These are phyloP conservation scores for Populus alba DNA, from an alignment of 345 rosid species.

Conservation along the genomic window DNA sequence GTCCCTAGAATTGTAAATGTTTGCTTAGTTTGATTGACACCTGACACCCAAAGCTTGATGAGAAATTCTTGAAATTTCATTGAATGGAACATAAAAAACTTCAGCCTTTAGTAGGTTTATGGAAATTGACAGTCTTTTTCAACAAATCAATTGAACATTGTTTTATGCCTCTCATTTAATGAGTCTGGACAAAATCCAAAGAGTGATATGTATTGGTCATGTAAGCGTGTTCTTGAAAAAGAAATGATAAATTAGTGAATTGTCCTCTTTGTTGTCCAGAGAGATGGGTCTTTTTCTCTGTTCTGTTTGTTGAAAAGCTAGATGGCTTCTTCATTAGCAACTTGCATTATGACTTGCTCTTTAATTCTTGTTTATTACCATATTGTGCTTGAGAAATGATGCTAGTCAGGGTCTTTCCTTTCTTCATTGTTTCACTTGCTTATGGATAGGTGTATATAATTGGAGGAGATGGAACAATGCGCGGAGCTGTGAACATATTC, in stretches of 20 bases:
- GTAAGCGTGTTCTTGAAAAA: too few relatives aligned
- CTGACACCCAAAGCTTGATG: background rate
- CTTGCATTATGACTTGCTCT: background rate
- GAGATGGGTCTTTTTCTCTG: background rate
- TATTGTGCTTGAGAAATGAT: background rate
- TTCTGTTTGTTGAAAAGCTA: background rate
- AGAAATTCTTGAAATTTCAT: background rate
- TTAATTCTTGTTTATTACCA: background rate
- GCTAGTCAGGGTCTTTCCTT: background rate
- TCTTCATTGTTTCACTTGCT: background rate
- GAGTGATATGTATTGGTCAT: too few relatives aligned
- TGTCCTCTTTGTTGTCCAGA: background rate
- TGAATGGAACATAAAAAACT: background rate
- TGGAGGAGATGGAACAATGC: conserved; percentile 91
- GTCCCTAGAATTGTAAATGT: background rate
- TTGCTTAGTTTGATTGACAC: background rate
- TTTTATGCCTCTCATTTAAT: background rate
- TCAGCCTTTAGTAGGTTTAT: background rate
- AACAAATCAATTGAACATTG: background rate
- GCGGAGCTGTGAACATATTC: conserved; percentile 70
- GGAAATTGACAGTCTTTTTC: background rate
- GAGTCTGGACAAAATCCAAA: too few relatives aligned
- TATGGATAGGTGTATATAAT: conserved; percentile 56
- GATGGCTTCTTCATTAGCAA: background rate
- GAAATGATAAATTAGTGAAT: background rate